Evolutionary conservation across 805 yeast species (phyloP).

Genomic region (Ogataea siamensis): DNA sequence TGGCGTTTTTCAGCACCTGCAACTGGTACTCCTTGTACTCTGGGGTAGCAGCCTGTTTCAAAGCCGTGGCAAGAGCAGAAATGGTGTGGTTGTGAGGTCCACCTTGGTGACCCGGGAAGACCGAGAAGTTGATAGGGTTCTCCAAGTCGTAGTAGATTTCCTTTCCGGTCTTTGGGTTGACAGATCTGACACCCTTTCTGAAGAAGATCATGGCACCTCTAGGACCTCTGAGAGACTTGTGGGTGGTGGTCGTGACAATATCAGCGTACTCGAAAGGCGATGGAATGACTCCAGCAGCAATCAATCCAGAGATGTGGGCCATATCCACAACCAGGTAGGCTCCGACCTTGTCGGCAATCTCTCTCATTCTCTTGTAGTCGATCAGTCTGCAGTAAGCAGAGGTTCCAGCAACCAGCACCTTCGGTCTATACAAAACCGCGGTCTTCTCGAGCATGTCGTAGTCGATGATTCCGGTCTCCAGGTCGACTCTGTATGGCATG

Average conservation of each 20-base stretch:
- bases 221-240: constrained; percentile 98
- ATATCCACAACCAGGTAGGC: constrained; percentile 95
- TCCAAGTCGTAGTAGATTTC: constrained; percentile 89
- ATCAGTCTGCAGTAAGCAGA: constrained; percentile 96
- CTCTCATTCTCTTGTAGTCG: constrained; percentile 95
- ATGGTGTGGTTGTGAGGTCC: constrained; percentile 99
- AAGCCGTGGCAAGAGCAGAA: constrained; percentile 94
- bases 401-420: constrained; percentile 95
- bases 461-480: constrained; percentile 91
- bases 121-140: constrained; percentile 93
- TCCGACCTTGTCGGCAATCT: constrained; percentile 95
- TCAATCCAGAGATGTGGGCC: constrained; percentile 97
- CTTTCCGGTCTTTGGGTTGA: constrained; percentile 86
- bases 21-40: constrained; percentile 89
- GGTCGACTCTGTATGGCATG: constrained; percentile 95
- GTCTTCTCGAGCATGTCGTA: constrained; percentile 92
- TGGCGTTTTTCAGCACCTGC: constrained; percentile 86
- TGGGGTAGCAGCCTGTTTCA: constrained; percentile 88
- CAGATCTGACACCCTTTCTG: constrained; percentile 91
- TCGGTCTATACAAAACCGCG: constrained; percentile 91
- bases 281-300: constrained; percentile 93
- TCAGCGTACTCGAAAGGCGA: constrained; percentile 97
- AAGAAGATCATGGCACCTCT: constrained; percentile 99
- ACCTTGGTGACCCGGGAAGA: constrained; percentile 99
- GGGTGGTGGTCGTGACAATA: constrained; percentile 97